Conservation (phyloP, 1,284 basidiomycete genomes). For the Cryptococcus floricola region DNA sequence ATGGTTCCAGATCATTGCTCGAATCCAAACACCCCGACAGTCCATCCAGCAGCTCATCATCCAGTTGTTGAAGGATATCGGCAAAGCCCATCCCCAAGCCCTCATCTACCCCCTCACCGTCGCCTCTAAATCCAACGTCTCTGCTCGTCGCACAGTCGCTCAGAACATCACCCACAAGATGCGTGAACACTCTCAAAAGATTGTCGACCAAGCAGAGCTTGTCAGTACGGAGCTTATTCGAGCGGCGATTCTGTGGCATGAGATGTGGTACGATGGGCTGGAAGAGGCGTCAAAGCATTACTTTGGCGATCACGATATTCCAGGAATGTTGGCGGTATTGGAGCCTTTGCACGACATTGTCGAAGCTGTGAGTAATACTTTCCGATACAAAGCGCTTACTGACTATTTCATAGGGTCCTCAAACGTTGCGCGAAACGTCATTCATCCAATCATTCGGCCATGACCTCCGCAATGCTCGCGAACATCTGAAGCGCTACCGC, state of each 20-base stretch:
- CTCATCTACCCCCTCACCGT: slow-evolving; percentile 98
- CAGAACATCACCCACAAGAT: slow-evolving; percentile 87
- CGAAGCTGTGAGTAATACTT: slow-evolving; percentile 63
- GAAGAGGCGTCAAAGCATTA: slow-evolving; percentile 97
- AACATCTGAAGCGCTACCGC: slow-evolving; percentile 83
- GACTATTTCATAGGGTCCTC: slow-evolving; percentile 61
- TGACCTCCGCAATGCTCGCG: slow-evolving; percentile 89
- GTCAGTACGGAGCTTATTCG: slow-evolving; percentile 95
- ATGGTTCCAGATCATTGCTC: slow-evolving; percentile 78
- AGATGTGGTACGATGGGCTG: slow-evolving; percentile 97
- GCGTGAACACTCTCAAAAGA: slow-evolving; percentile 81
- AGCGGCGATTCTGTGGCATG: slow-evolving; percentile 98
- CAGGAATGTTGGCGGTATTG: slow-evolving; percentile 93
- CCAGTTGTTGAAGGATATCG: slow-evolving; percentile 84
- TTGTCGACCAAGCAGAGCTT: slow-evolving; percentile 88
- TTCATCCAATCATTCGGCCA: slow-evolving; percentile 93
- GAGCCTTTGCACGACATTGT: slow-evolving; percentile 93
- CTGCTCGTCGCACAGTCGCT: slow-evolving; percentile 77
- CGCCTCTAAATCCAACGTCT: slow-evolving; percentile 91
- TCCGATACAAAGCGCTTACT: neutral
- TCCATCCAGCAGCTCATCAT: slow-evolving; percentile 89
- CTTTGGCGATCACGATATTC: slow-evolving; percentile 98
- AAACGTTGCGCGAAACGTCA: slow-evolving; percentile 90
- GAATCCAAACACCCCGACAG: slow-evolving; percentile 88
- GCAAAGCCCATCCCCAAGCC: slow-evolving; percentile 95